Percentiles rank a stretch among this genome's conserved stretches.
Evolutionary conservation across 1,139 yeast species (phyloP).

Genomic region (Lodderomyces beijingensis): DNA sequence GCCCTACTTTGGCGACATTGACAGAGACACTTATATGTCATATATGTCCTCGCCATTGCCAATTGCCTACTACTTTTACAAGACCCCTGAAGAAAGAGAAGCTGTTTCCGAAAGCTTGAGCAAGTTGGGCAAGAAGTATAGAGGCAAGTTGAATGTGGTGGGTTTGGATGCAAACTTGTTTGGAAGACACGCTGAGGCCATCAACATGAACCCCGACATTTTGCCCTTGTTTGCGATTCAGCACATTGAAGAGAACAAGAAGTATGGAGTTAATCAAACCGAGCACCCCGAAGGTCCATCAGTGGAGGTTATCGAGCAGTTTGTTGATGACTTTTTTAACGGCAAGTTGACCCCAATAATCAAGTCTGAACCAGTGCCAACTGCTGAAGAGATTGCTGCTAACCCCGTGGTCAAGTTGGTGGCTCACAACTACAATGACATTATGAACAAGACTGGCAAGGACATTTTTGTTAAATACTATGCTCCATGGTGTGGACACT

Average conservation of each 20-base stretch:
- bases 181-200: slow-evolving; percentile 86
- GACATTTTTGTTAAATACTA: slow-evolving; percentile 92
- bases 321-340: slow-evolving; percentile 58
- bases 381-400: slow-evolving; percentile 59
- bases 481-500: slow-evolving; percentile 99
- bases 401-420: slow-evolving; percentile 76
- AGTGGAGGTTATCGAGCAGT: slow-evolving; percentile 44
- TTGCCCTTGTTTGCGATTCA: slow-evolving; percentile 93
- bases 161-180: slow-evolving; percentile 77
- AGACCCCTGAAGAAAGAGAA: slow-evolving; percentile 60
- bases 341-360: slow-evolving; percentile 70
- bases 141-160: slow-evolving; percentile 84
- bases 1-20: slow-evolving; percentile 89
- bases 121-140: slow-evolving; percentile 65
- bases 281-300: slow-evolving; percentile 42
- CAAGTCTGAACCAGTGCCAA: slow-evolving; percentile 84
- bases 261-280: slow-evolving; percentile 62
- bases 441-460: slow-evolving; percentile 64
- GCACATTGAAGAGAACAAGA: slow-evolving; percentile 60
- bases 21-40: slow-evolving; percentile 71
- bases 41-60: slow-evolving; percentile 76
- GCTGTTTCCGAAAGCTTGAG: slow-evolving; percentile 48
- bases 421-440: slow-evolving; percentile 73
- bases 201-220: slow-evolving; percentile 74
- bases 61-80: slow-evolving; percentile 84